Base-by-base conservation (phyloP, 768 basidiomycete species). In the Suillus plorans region DNA sequence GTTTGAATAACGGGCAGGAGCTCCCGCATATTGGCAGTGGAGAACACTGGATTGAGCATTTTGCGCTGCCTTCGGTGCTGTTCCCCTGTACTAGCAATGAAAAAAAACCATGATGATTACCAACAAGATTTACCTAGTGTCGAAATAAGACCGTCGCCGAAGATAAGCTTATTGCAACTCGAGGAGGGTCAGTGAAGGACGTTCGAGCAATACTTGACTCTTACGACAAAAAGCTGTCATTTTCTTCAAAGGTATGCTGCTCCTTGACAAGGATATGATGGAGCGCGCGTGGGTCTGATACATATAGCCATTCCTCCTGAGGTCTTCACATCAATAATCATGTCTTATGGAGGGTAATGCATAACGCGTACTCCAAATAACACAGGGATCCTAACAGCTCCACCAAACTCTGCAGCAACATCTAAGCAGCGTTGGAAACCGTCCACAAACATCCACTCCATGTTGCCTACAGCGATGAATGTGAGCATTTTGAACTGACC, bases 311-410 rank as follows among this genome's bases (percentile, higher is more conserved):
- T 14, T 65, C 62, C 36, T 56, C 50, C 74, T 75, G 57, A 4
- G 13, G 25, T 16, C 5, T 39, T 41, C 39, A 41, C 16, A 25
- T 58, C 39, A 41, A 55, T 10, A 12, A 20, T 20, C 16, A 58
- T 18, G 25, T 4, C 12, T 79, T 59, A 82, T 81, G 28, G 25
- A 58, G 37, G 9, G 25, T 31, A 14, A 28, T 31, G 41, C 18
- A 12, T 12, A 10, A 42, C 14, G 64, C 78, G 61, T 67, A 84
- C 83, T 49, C 84, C 83, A 60, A 84, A 82, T 60, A 84, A 78
- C 4, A 80, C 81, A 49, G 80, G 68, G 5, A 58, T 8, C 39
- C 28, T 58, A 20, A 41, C 57, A 41, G 22, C 37, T 58, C 57
- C 57, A 41, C 57, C 57, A 41, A 41, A 58, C 0, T 58, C 16